A percentile compares a stretch with the other conserved stretches of the same genome.
Conservation (phyloP, 1,139 yeast genomes). For the Kodamaea sp. region DNA sequence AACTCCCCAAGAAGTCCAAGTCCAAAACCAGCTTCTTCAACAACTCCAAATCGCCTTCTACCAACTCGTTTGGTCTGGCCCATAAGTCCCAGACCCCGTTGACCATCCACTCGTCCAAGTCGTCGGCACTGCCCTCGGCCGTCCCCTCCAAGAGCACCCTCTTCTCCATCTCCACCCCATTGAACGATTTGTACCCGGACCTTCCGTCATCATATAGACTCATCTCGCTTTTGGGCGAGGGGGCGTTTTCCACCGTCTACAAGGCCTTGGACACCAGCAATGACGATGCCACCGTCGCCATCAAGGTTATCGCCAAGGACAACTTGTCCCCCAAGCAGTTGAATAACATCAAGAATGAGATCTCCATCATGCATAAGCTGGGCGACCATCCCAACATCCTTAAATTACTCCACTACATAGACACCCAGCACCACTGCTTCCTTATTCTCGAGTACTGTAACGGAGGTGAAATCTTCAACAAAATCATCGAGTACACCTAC, state of each 20-base stretch:
- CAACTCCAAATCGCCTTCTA: too few species aligned
- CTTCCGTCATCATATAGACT: slow-evolving; percentile 23
- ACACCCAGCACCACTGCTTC: slow-evolving; percentile 60
- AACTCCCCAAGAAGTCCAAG: too few species aligned
- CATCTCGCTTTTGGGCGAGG: slow-evolving; percentile 60
- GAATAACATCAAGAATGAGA: slow-evolving; percentile 75
- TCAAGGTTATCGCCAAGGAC: slow-evolving; percentile 78
- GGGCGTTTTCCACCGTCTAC: slow-evolving; percentile 89
- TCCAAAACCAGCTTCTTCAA: too few species aligned
- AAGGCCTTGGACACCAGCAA: slow-evolving; percentile 55
- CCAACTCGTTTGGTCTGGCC: too few species aligned
- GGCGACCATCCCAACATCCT: slow-evolving; percentile 72
- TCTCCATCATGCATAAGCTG: slow-evolving; percentile 74
- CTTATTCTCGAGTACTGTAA: slow-evolving; percentile 81
- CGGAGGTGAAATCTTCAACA: slow-evolving; percentile 95
- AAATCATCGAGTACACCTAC: slow-evolving; percentile 87
- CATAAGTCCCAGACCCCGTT: too few species aligned
- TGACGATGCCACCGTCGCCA: slow-evolving; percentile 63
- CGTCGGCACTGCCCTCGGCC: too few species aligned
- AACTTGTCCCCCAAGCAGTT: slow-evolving; percentile 53
- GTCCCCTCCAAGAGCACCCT: slow-evolving; percentile 2
- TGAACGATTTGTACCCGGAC: slow-evolving; percentile 12
- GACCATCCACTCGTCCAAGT: too few species aligned
- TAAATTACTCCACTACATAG: slow-evolving; percentile 64
- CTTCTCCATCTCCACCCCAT: slow-evolving; percentile 8